Conservation (phyloP, 495 filamentous ascomycete genomes). For the Hyaloscypha variabilis region DNA sequence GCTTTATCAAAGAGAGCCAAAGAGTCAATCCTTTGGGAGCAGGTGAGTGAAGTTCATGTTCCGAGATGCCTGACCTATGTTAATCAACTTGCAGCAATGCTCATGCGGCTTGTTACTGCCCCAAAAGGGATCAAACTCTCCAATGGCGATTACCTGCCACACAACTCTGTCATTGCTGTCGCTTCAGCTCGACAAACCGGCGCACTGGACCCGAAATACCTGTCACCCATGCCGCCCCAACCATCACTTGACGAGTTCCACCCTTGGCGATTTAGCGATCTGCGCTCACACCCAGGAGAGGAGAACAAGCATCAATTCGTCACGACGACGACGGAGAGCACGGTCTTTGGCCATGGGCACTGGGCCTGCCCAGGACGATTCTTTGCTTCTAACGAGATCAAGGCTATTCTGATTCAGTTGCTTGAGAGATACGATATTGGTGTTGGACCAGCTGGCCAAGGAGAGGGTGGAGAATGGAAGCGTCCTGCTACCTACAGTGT, state of each 20-base stretch:
- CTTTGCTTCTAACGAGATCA: slow-evolving; percentile 44
- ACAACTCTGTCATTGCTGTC: no score
- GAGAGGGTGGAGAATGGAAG: slow-evolving; percentile 12
- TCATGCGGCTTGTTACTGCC: slow-evolving; percentile 3
- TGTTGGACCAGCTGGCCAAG: not conserved
- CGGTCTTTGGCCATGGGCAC: slow-evolving; percentile 51
- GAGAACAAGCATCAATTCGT: slow-evolving; percentile 42
- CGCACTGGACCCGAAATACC: not conserved
- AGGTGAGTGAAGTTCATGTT: slow-evolving; percentile 3
- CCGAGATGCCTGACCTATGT: no score
- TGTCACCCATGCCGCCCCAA: not conserved
- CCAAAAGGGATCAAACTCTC: slow-evolving; percentile 15
- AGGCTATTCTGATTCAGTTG: slow-evolving; percentile 24
- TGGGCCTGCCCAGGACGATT: slow-evolving; percentile 64
- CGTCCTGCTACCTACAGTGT: no score
- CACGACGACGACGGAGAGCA: slow-evolving; percentile 33
- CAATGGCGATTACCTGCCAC: no score
- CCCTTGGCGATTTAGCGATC: slow-evolving; percentile 49
- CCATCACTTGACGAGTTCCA: slow-evolving; percentile 41
- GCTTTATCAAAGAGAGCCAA: slow-evolving; percentile 52
- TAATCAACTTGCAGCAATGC: no score
- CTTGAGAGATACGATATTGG: slow-evolving; percentile 20
- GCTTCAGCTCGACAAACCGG: no score
- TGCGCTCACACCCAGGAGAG: slow-evolving; percentile 35
- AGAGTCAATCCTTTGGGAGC: slow-evolving; percentile 29